Conservation (phyloP, 2,329 filamentous ascomycete genomes). For the Colletotrichum orchidophilum region DNA sequence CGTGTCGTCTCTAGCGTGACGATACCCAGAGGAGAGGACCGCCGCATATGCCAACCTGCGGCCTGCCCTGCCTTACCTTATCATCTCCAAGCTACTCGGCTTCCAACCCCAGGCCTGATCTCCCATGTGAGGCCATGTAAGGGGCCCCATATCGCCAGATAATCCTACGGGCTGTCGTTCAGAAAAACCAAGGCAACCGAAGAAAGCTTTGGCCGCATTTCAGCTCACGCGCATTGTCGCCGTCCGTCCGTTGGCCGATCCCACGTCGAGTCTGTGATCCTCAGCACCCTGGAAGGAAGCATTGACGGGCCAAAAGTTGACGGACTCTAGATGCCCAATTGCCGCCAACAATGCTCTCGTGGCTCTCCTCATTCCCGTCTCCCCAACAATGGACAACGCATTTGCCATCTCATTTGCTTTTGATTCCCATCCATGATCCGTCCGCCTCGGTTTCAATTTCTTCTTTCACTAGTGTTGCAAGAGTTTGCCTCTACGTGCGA, state of each 20-base stretch:
- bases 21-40: not conserved
- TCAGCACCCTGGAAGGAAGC: slow-evolving; percentile 25
- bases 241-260: slow-evolving; percentile 28
- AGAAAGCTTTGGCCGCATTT: not conserved
- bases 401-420: slow-evolving; percentile 15
- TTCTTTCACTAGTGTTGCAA: not conserved
- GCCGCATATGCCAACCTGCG: not conserved
- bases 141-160: slow-evolving; percentile 15
- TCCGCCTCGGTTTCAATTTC: not conserved
- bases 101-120: not conserved
- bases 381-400: slow-evolving; percentile 28
- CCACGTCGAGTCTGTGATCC: slow-evolving; percentile 24
- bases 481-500: slow-evolving; percentile 1
- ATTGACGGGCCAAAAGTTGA: slow-evolving; percentile 19
- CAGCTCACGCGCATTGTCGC: slow-evolving; percentile 11
- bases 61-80: slow-evolving; percentile 17
- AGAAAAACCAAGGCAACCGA: slow-evolving; percentile 9
- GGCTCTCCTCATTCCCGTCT: slow-evolving; percentile 1
- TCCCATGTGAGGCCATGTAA: slow-evolving; percentile 8
- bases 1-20: slow-evolving; percentile 19
- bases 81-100: slow-evolving; percentile 3
- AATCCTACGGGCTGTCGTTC: slow-evolving; percentile 14
- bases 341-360: not conserved
- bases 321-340: slow-evolving; percentile 12
- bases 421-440: not conserved